Evolutionary conservation across 768 basidiomycete species (phyloP).

Genomic region (Pulveroboletus sp.): DNA sequence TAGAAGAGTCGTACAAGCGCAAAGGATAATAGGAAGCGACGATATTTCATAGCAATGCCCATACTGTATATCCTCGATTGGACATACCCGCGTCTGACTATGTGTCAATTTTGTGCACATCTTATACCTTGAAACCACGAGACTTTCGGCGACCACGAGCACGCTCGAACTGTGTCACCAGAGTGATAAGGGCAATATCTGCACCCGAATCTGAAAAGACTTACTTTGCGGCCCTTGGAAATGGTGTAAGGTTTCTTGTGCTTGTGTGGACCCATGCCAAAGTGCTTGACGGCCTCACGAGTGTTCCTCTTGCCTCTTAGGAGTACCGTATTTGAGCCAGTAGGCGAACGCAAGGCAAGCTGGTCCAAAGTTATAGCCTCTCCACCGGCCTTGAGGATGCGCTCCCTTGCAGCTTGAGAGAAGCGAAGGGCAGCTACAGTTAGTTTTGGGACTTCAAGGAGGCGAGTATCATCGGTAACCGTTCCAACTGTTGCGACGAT

Average conservation of each 20-base stretch:
- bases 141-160: conserved; percentile 99
- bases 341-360: conserved; percentile 90
- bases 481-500: conserved; percentile 87
- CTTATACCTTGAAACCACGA: conserved; percentile 92
- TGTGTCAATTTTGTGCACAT: conserved; percentile 31
- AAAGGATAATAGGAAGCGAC: conserved; percentile 17
- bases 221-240: conserved; percentile 93
- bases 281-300: conserved; percentile 95
- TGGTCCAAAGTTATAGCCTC: conserved; percentile 95
- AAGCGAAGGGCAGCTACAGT: conserved; percentile 93
- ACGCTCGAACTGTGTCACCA: conserved; percentile 72
- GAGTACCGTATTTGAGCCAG: conserved; percentile 91
- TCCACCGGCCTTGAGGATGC: conserved; percentile 93
- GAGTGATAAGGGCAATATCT: not conserved
- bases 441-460: conserved; percentile 81
- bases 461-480: conserved; percentile 92
- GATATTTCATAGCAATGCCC: conserved; percentile 23
- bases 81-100: conserved; percentile 25
- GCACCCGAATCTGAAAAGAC: conserved; percentile 3
- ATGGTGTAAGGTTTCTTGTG: conserved; percentile 96
- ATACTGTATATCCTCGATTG: conserved; percentile 31
- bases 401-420: conserved; percentile 87
- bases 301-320: conserved; percentile 89
- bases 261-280: conserved; percentile 98
- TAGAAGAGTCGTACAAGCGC: conserved; percentile 21